A percentile compares a stretch with the other conserved stretches of the same genome.
Conservation (phyloP, 208 protist genomes). For the Ichthyophonus hoferi region DNA sequence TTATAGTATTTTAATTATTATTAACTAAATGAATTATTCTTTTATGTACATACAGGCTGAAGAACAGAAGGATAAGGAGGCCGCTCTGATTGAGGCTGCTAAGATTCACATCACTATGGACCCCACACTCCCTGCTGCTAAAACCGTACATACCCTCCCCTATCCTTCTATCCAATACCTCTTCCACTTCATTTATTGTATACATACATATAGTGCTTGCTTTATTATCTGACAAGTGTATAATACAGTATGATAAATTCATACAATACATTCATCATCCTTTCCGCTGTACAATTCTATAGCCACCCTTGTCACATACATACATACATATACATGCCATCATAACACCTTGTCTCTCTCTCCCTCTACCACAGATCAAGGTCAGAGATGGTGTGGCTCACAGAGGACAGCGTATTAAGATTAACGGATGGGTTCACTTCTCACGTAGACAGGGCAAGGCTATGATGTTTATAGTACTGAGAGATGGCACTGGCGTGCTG, state of each 20-base stretch:
- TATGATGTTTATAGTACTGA: constrained; percentile 89
- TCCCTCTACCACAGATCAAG: constrained; percentile 36
- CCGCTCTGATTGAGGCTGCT: constrained; percentile 1
- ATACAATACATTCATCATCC: too few relatives aligned
- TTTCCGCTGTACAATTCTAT: too few relatives aligned
- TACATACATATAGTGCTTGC: not conserved
- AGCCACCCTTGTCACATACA: too few relatives aligned
- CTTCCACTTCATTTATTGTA: not conserved
- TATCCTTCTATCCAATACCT: not conserved
- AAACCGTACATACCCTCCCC: not conserved
- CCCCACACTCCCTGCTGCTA: constrained; percentile 38
- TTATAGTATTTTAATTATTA: too few relatives aligned
- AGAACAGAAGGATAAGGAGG: not conserved
- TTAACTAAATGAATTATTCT: too few relatives aligned
- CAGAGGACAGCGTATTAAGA: constrained; percentile 64
- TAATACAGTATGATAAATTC: too few relatives aligned
- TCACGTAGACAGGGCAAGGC: constrained; percentile 80
- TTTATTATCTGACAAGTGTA: too few relatives aligned
- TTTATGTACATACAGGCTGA: too few relatives aligned
- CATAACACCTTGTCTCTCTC: not conserved
- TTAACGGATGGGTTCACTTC: constrained; percentile 89
- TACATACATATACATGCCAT: not conserved
- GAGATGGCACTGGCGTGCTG: constrained; percentile 88
- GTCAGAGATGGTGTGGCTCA: constrained; percentile 21
- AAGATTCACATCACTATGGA: constrained; percentile 40